Percentiles rank a stretch among this genome's conserved stretches.
These are phyloP conservation scores for Apiospora phragmitis DNA, from an alignment of 2,329 filamentous ascomycete genomes.

Conservation along the genomic window DNA sequence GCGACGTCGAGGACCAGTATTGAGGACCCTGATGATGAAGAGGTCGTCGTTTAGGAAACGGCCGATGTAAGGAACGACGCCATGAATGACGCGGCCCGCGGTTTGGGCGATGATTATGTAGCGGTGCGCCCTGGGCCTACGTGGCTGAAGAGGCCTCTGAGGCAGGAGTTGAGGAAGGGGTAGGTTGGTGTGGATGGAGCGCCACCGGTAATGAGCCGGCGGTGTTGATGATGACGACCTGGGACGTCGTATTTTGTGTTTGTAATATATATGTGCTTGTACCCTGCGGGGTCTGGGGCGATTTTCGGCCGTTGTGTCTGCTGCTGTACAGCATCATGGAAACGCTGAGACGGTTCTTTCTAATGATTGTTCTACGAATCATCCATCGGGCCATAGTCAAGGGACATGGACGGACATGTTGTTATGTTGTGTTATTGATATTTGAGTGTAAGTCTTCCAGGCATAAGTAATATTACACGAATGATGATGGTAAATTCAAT, in stretches of 20 bases:
- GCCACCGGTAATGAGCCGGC: neutral
- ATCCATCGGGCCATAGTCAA: neutral
- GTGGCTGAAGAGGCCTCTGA: neutral
- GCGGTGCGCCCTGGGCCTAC: neutral
- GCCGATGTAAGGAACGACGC: neutral
- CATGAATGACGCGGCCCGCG: neutral
- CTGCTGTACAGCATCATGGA: constrained; percentile 6
- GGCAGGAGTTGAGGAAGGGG: neutral
- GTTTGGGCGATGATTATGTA: neutral
- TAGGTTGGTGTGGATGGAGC: neutral
- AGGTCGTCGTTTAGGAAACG: constrained; percentile 35
- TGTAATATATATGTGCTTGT: constrained; percentile 11
- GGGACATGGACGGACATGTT: neutral
- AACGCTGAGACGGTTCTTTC: constrained; percentile 7
- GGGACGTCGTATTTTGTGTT: neutral
- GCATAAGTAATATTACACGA: neutral
- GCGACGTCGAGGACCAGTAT: constrained; percentile 58
- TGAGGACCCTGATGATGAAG: constrained; percentile 55
- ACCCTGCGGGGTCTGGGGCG: neutral
- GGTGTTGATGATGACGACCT: neutral
- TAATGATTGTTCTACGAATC: neutral
- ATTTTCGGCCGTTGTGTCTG: neutral
- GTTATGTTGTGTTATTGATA: neutral
- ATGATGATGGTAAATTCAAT: neutral
- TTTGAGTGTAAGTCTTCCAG: neutral